Conservation (phyloP, 2,329 filamentous ascomycete genomes). For the Calonectria hawksworthii region DNA sequence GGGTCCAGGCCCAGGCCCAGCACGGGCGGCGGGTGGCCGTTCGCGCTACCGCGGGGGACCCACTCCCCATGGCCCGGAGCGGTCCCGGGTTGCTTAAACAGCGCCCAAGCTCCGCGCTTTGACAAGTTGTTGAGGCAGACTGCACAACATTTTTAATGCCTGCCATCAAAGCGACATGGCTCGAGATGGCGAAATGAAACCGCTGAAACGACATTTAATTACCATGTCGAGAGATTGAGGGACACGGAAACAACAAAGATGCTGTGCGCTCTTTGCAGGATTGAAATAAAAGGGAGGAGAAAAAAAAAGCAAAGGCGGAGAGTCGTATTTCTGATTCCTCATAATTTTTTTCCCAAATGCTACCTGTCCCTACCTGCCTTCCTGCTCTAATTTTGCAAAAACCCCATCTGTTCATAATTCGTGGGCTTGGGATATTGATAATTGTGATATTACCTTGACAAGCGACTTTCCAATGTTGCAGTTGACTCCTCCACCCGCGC, state of each 20-base stretch:
- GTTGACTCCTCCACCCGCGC: background rate
- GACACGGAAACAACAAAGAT: background rate
- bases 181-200: background rate
- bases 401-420: background rate
- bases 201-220: background rate
- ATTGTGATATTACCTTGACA: background rate
- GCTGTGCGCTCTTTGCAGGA: background rate
- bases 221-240: background rate
- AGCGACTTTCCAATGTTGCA: background rate
- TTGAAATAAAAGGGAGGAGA: background rate
- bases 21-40: background rate
- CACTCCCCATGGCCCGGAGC: background rate
- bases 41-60: background rate
- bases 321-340: background rate
- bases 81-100: background rate
- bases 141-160: background rate
- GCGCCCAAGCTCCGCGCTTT: background rate
- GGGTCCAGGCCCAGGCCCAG: too few relatives aligned
- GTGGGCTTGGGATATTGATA: background rate
- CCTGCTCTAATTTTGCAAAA: background rate
- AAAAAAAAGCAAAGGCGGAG: background rate
- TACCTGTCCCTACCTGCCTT: background rate
- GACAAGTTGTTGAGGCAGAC: background rate
- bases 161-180: background rate
- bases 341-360: background rate